phyloP scores from a whole-genome alignment of 768 basidiomycete genomes.

The Tulasnella sp. region DNA sequence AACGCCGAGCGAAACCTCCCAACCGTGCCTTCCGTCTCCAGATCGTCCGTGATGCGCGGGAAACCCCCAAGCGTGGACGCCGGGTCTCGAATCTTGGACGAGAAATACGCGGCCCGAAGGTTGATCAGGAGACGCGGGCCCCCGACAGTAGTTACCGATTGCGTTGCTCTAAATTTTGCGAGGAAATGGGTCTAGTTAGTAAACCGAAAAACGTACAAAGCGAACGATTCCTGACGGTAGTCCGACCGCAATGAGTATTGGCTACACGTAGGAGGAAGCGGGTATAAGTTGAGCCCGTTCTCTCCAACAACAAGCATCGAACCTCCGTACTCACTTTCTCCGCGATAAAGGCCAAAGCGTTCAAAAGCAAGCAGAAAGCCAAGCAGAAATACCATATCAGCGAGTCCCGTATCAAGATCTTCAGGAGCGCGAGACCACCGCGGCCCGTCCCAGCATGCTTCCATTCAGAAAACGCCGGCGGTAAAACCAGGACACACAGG shows the following conservation, averaged over 20 bases:
- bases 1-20: not conserved
- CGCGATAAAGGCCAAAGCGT: not conserved
- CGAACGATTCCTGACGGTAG: not conserved
- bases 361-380: no score
- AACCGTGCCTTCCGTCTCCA: not conserved
- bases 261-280: not conserved
- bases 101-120: slow-evolving; percentile 13
- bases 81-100: not conserved
- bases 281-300: not conserved
- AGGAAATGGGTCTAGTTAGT: not conserved
- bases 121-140: slow-evolving; percentile 14
- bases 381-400: no score
- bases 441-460: slow-evolving; percentile 36
- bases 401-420: slow-evolving; percentile 27
- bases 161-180: not conserved
- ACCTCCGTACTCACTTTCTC: not conserved
- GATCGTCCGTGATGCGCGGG: not conserved
- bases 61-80: not conserved
- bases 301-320: not conserved
- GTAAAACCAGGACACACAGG: not conserved
- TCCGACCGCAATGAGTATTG: not conserved
- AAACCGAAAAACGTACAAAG: not conserved
- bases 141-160: not conserved
- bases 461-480: slow-evolving; percentile 36
- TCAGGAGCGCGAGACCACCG: slow-evolving; percentile 35